Conservation (phyloP, 1,284 basidiomycete genomes). For the Anthracocystis panici-leucophaei region DNA sequence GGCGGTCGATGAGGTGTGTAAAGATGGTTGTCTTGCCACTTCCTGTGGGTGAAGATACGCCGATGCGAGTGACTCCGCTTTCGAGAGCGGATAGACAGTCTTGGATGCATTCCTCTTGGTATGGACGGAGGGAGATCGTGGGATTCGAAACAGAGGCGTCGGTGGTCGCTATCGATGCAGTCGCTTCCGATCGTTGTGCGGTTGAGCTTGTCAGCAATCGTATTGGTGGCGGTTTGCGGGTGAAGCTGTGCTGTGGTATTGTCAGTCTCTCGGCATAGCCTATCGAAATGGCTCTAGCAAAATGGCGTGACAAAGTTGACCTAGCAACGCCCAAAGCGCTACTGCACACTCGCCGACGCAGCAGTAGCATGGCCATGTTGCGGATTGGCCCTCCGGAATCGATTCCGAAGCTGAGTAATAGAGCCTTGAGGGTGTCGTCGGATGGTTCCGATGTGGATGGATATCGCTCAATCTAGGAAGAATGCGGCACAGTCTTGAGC, state of each 20-base stretch:
- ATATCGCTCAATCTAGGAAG: background rate
- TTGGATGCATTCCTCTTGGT: slow-evolving; percentile 86
- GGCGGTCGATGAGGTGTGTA: slow-evolving; percentile 57
- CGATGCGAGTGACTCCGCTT: slow-evolving; percentile 79
- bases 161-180: background rate
- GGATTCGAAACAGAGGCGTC: background rate
- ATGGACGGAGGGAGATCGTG: slow-evolving; percentile 75
- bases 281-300: background rate
- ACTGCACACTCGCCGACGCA: background rate
- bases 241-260: background rate
- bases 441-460: slow-evolving; percentile 7
- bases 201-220: background rate
- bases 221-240: slow-evolving; percentile 7
- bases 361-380: background rate
- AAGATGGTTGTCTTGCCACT: slow-evolving; percentile 93
- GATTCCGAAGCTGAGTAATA: background rate
- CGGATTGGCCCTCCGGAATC: background rate
- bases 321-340: background rate
- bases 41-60: slow-evolving; percentile 87
- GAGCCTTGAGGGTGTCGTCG: background rate
- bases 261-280: background rate
- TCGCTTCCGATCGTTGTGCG: background rate
- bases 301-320: background rate
- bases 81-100: slow-evolving; percentile 81
- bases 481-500: background rate